These are phyloP conservation scores for Volvariella surrecta DNA, from an alignment of 1,284 basidiomycete genomes.

Conservation along the genomic window DNA sequence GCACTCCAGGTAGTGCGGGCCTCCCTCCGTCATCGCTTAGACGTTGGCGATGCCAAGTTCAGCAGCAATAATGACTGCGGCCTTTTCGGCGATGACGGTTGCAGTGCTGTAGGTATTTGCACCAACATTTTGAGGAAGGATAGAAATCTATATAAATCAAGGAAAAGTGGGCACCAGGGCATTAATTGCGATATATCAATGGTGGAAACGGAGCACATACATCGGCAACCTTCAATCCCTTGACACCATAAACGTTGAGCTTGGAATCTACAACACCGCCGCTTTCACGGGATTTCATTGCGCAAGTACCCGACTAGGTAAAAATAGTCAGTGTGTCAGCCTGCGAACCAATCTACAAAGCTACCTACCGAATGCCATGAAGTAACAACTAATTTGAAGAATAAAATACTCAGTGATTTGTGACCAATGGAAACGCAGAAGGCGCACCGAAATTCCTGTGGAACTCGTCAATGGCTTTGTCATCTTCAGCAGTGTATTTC, in stretches of 20 bases:
- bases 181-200: not conserved
- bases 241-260: constrained; percentile 56
- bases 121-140: constrained; percentile 36
- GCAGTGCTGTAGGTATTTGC: constrained; percentile 44
- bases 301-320: constrained; percentile 43
- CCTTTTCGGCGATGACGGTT: constrained; percentile 40
- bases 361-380: constrained; percentile 47
- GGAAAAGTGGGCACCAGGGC: too few species aligned
- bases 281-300: constrained; percentile 50
- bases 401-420: not conserved
- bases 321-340: constrained; percentile 20
- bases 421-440: not conserved
- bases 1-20: too few species aligned
- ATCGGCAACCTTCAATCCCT: constrained; percentile 49
- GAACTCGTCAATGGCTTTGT: constrained; percentile 41
- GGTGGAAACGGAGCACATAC: not conserved
- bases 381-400: constrained; percentile 27
- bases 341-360: not conserved
- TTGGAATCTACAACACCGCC: constrained; percentile 55
- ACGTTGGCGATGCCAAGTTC: constrained; percentile 27
- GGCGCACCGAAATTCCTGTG: constrained; percentile 10
- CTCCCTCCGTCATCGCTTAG: not conserved
- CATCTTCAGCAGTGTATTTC: constrained; percentile 46
- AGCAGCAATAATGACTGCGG: constrained; percentile 35
- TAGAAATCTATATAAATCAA: constrained; percentile 20